Conservation (phyloP, 768 basidiomycete genomes). For the Suillus brevipes region DNA sequence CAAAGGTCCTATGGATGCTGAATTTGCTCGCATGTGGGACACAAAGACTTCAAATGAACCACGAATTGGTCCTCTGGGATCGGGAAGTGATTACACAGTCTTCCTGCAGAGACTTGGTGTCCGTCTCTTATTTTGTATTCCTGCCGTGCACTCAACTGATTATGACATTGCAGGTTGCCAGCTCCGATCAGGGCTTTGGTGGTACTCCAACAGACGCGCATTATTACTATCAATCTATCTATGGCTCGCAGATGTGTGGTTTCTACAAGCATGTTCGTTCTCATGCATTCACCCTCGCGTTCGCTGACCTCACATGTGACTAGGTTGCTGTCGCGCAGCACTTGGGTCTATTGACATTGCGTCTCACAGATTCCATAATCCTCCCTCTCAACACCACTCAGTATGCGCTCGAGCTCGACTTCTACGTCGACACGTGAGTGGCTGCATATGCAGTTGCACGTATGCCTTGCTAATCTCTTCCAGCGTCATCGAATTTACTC, state of each 20-base stretch:
- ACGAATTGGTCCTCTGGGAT: conserved; percentile 62
- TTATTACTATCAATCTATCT: conserved; percentile 79
- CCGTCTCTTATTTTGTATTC: conserved; percentile 22
- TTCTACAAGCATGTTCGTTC: conserved; percentile 58
- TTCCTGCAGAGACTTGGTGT: conserved; percentile 83
- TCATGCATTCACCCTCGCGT: not conserved
- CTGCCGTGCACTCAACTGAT: not conserved
- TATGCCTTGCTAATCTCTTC: conserved; percentile 2
- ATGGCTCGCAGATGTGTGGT: conserved; percentile 67
- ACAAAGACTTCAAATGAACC: conserved; percentile 29
- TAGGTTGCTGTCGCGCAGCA: conserved; percentile 69
- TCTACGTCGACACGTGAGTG: conserved; percentile 60
- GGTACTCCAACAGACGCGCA: conserved; percentile 51
- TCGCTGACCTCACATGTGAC: not conserved
- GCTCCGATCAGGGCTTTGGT: conserved; percentile 33
- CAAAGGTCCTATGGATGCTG: conserved; percentile 40
- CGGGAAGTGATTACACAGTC: conserved; percentile 89
- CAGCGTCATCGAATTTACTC: conserved; percentile 53
- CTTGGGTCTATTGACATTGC: conserved; percentile 62
- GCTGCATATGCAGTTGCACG: conserved; percentile 18
- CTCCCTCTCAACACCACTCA: conserved; percentile 78
- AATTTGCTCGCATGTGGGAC: conserved; percentile 43
- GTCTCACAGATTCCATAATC: conserved; percentile 61
- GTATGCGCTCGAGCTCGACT: conserved; percentile 64
- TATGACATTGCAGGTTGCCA: conserved; percentile 31